Evolutionary conservation across 1,284 basidiomycete genomes (phyloP), one percentile per base, ranked within the genome.

Genomic region (Cutaneotrichosporon sp.): DNA sequence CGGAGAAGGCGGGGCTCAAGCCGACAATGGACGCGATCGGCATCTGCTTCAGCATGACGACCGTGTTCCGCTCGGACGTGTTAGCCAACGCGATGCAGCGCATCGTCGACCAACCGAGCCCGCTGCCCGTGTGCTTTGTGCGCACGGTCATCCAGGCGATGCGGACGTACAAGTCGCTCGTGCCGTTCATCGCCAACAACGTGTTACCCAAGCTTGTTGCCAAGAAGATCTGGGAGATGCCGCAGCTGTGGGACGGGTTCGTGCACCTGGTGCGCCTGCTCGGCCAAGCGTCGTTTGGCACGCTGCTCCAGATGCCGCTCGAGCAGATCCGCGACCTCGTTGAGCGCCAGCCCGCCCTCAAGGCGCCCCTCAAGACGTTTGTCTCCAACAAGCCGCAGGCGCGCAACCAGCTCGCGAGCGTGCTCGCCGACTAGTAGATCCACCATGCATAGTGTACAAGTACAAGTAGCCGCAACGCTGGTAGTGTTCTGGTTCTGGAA

Each of bases 131-230:
- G 53, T 82, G 98, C 36, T 98, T 99, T 82, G 84, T 99, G 69
- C 88, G 97, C 67, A 99, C 97, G 46, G 92, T 97, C 56, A 97
- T 99, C 64, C 94, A 97, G 85, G 92, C 95, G 2, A 93, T 98
- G 34, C 91, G 88, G 59, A 95, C 92, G 11, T 99, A 99, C 83
- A 95, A 95, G 75, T 90, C 91, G 10, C 85, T 99, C 25, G 88
- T 92, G 45, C 87, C 88, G 5, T 99, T 97, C 78, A 92, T 99
- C 16, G 93, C 93, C 14, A 95, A 93, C 25, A 98, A 92, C 11
- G 82, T 99, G 43, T 85, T 99, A 54, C 94, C 94, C 10, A 88
- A 95, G 22, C 83, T 99, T 38, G 95, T 99, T 69, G 90, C 89
- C 27, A 98, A 97, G 81, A 95, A 97, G 79, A 92, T 99, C 59